Conservation (phyloP, 192 early-diverging fungal genomes). For the Backusella psychrophila region DNA sequence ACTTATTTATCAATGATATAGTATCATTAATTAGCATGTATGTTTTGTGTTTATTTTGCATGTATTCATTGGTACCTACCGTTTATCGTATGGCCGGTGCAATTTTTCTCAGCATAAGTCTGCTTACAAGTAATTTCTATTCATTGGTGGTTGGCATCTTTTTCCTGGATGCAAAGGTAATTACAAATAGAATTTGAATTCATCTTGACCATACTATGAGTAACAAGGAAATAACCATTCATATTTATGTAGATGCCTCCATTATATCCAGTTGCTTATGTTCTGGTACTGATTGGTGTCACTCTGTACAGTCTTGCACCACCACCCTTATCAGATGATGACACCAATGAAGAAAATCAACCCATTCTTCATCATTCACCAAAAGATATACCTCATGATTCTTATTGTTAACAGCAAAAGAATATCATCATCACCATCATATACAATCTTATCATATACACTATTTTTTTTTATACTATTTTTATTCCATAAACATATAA, state of each 20-base stretch:
- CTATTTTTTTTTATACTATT: neutral
- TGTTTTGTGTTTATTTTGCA: constrained; percentile 23
- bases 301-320: constrained; percentile 18
- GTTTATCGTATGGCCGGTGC: constrained; percentile 23
- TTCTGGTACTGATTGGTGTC: constrained; percentile 16
- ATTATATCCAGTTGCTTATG: constrained; percentile 30
- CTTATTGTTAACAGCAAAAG: neutral
- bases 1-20: neutral
- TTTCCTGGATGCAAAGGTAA: constrained; percentile 22
- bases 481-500: too few relatives aligned
- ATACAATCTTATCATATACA: neutral
- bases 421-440: neutral
- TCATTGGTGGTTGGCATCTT: constrained; percentile 26
- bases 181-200: neutral
- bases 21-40: constrained; percentile 16
- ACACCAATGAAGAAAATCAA: neutral
- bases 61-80: constrained; percentile 26
- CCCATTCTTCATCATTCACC: neutral
- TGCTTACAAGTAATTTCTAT: constrained; percentile 35
- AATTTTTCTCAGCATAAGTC: constrained; percentile 29
- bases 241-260: constrained; percentile 20
- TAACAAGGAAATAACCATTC: too few relatives aligned
- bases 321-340: constrained; percentile 1
- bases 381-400: neutral
- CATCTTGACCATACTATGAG: too few relatives aligned